Conservation (phyloP, 768 basidiomycete species). For the Xerocomellus amylosporus region DNA sequence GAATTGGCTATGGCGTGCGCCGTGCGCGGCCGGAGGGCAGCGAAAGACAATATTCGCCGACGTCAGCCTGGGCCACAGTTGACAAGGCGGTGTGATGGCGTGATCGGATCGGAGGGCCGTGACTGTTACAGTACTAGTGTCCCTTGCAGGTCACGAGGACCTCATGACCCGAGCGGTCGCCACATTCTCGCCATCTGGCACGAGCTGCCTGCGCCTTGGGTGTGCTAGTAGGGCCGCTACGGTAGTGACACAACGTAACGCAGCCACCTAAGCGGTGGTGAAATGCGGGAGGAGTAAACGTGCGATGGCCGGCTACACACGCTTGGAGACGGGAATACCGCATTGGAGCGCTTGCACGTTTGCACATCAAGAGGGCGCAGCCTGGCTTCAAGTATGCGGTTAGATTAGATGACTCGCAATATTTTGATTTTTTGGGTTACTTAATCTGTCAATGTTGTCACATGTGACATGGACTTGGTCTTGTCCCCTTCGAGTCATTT, state of each 20-base stretch:
- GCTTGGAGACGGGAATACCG: background rate
- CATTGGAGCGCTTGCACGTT: slow-evolving; percentile 16
- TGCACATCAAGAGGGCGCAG: background rate
- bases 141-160: background rate
- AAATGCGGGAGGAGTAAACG: slow-evolving; percentile 10
- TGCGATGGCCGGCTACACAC: slow-evolving; percentile 2
- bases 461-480: slow-evolving; percentile 23
- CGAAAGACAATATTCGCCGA: background rate
- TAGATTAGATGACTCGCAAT: slow-evolving; percentile 12
- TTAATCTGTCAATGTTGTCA: slow-evolving; percentile 12
- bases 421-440: background rate
- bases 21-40: background rate
- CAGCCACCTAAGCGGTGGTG: background rate
- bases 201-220: background rate
- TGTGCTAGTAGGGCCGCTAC: background rate
- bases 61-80: background rate
- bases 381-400: background rate
- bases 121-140: background rate
- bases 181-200: slow-evolving; percentile 12
- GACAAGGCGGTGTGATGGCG: slow-evolving; percentile 1
- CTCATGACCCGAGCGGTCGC: slow-evolving; percentile 7
- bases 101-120: background rate
- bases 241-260: slow-evolving; percentile 2
- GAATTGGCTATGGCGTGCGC: background rate
- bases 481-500: slow-evolving; percentile 37